Evolutionary conservation across 2,329 filamentous ascomycete genomes (phyloP).

Genomic region (Beauveria australis): DNA sequence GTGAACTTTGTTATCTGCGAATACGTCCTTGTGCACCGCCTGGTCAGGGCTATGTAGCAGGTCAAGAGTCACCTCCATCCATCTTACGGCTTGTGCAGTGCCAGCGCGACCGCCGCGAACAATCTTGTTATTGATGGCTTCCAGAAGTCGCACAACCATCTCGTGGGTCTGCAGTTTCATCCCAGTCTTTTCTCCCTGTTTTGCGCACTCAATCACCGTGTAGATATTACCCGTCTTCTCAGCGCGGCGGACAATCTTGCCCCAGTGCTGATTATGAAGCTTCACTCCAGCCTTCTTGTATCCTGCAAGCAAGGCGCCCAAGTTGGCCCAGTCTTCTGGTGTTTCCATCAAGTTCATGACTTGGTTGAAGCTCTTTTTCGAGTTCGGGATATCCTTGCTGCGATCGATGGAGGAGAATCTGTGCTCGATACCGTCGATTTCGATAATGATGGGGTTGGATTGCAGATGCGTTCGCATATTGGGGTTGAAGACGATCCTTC

Average conservation of each 20-base stretch:
- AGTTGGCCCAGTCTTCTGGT: constrained; percentile 42
- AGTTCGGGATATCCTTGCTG: constrained; percentile 34
- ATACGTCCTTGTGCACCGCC: constrained; percentile 9
- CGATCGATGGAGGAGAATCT: constrained; percentile 41
- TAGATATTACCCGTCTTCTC: constrained; percentile 33
- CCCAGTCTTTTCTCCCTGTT: constrained; percentile 37
- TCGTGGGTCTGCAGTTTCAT: constrained; percentile 35
- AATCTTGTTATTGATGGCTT: constrained; percentile 29
- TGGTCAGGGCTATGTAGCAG: constrained; percentile 39
- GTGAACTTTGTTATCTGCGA: constrained; percentile 16
- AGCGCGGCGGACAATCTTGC: constrained; percentile 34
- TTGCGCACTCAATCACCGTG: constrained; percentile 42
- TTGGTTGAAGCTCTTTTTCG: constrained; percentile 27
- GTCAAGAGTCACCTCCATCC: constrained; percentile 40
- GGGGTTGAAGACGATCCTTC: constrained; percentile 41
- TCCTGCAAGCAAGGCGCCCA: constrained; percentile 44
- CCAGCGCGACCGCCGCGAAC: constrained; percentile 27
- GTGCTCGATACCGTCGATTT: constrained; percentile 48
- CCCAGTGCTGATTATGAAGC: constrained; percentile 26
- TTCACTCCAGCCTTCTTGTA: constrained; percentile 34
- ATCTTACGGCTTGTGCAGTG: constrained; percentile 31
- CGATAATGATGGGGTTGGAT: constrained; percentile 47
- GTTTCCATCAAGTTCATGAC: constrained; percentile 40
- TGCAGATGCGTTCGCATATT: constrained; percentile 41
- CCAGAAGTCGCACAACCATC: constrained; percentile 24